Evolutionary conservation across 805 yeast genomes (phyloP).

Genomic region (Lachancea cidri): DNA sequence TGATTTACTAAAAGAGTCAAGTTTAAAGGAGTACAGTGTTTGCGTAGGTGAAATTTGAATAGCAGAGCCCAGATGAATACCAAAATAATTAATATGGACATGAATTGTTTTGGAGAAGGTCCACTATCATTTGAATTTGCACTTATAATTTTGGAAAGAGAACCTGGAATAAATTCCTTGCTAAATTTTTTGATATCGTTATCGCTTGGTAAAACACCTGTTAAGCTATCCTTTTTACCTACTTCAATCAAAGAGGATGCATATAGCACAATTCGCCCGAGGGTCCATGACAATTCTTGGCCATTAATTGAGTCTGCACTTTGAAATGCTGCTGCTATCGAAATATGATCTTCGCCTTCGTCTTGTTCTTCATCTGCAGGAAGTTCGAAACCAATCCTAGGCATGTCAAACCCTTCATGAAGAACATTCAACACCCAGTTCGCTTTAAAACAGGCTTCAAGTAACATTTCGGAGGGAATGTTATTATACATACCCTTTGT

Average conservation of each 20-base stretch:
- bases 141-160: slow-evolving; percentile 1
- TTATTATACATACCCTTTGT: slow-evolving; percentile 53
- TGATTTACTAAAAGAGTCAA: background rate
- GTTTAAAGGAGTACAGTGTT: background rate
- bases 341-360: slow-evolving; percentile 24
- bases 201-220: slow-evolving; percentile 29
- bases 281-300: slow-evolving; percentile 89
- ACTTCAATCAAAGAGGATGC: slow-evolving; percentile 62
- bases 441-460: slow-evolving; percentile 87
- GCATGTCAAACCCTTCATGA: slow-evolving; percentile 90
- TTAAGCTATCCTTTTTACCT: slow-evolving; percentile 11
- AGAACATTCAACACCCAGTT: slow-evolving; percentile 87
- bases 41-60: background rate
- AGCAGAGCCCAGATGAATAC: background rate
- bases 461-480: slow-evolving; percentile 51
- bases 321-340: slow-evolving; percentile 65
- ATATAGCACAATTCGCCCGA: slow-evolving; percentile 79
- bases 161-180: slow-evolving; percentile 25
- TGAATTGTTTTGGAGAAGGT: background rate
- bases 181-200: slow-evolving; percentile 15
- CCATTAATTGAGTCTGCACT: slow-evolving; percentile 79
- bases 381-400: slow-evolving; percentile 56
- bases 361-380: slow-evolving; percentile 24
- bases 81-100: slow-evolving; percentile 4
- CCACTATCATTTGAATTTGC: no score